A percentile compares a stretch with the other conserved stretches of the same genome.
Evolutionary conservation across 2,329 filamentous ascomycete species (phyloP).

Genomic region (Chrysoporthe austroafricana): DNA sequence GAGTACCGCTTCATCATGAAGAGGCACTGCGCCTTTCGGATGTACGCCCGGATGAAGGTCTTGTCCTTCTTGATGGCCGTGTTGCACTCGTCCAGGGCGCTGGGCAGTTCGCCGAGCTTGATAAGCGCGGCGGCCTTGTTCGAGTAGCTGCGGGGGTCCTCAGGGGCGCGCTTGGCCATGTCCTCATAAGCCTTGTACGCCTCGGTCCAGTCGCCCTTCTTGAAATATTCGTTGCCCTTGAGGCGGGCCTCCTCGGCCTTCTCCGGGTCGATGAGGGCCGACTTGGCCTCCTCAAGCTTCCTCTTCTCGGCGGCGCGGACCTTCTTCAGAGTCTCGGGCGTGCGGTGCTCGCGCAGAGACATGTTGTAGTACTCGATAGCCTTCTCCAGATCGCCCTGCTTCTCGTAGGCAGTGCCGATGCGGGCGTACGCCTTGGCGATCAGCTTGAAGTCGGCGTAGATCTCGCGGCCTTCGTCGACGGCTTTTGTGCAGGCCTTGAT

Average conservation of each 20-base stretch:
- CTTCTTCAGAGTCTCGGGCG: constrained; percentile 90
- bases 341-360: constrained; percentile 95
- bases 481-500: constrained; percentile 89
- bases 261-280: constrained; percentile 83
- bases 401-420: constrained; percentile 93
- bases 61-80: constrained; percentile 87
- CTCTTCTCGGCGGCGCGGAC: constrained; percentile 87
- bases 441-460: constrained; percentile 96
- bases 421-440: constrained; percentile 98
- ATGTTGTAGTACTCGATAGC: constrained; percentile 91
- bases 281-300: constrained; percentile 74
- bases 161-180: constrained; percentile 94
- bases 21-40: constrained; percentile 93
- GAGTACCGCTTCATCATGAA: constrained; percentile 99
- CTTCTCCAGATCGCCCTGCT: constrained; percentile 74
- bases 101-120: constrained; percentile 95
- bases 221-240: constrained; percentile 95
- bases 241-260: constrained; percentile 96
- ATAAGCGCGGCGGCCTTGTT: constrained; percentile 97
- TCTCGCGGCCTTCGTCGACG: constrained; percentile 83
- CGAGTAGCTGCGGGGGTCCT: constrained; percentile 92
- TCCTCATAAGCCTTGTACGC: constrained; percentile 93
- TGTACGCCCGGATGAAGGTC: constrained; percentile 92
- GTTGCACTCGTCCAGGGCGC: constrained; percentile 90
- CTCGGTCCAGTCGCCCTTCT: constrained; percentile 91